Conservation (phyloP, 208 protist genomes). For the Trypanosoma brucei region DNA sequence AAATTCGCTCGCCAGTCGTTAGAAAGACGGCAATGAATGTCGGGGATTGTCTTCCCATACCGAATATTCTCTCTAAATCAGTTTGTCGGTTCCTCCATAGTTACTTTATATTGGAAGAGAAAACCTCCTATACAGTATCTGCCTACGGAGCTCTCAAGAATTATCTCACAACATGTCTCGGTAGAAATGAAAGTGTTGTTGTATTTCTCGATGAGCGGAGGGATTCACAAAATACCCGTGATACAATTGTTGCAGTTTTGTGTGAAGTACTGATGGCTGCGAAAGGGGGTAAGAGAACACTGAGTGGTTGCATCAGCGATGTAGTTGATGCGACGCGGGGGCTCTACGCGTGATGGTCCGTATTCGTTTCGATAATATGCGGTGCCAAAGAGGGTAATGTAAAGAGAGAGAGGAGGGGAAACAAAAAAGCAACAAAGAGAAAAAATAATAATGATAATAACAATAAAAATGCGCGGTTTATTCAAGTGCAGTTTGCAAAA, state of each 20-base stretch:
- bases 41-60: conserved; percentile 4
- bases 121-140: conserved; percentile 26
- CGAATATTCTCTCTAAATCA: conserved; percentile 30
- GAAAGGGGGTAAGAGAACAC: not conserved
- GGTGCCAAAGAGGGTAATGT: too few species aligned
- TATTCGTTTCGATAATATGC: too few species aligned
- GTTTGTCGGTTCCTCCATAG: conserved; percentile 35
- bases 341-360: conserved; percentile 2
- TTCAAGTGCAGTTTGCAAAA: too few species aligned
- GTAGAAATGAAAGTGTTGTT: conserved; percentile 28
- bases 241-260: conserved; percentile 38
- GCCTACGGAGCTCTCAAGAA: conserved; percentile 39
- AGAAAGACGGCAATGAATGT: not conserved
- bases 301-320: conserved; percentile 27
- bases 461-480: too few species aligned
- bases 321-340: conserved; percentile 35
- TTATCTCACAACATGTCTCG: conserved; percentile 30
- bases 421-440: too few species aligned
- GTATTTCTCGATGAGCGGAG: conserved; percentile 35
- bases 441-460: too few species aligned
- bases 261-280: conserved; percentile 24
- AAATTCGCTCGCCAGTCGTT: conserved; percentile 2
- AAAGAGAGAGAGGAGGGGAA: too few species aligned
- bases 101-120: conserved; percentile 57
- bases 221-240: conserved; percentile 27